These are phyloP conservation scores for Neurospora pannonica DNA, from an alignment of 495 filamentous ascomycete genomes.

Conservation along the genomic window DNA sequence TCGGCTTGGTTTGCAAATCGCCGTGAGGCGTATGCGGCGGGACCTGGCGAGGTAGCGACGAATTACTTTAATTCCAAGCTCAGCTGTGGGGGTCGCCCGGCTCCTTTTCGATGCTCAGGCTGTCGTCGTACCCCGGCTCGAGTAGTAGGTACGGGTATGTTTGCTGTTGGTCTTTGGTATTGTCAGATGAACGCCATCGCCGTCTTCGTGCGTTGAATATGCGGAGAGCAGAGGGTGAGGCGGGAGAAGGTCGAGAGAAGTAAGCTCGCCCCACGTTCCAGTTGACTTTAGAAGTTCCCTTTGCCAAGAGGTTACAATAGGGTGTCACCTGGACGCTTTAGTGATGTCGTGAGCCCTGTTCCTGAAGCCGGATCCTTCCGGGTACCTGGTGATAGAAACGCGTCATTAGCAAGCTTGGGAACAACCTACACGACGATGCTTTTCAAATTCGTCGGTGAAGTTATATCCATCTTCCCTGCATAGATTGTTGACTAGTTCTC, in stretches of 20 bases:
- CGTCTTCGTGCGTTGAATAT: neutral
- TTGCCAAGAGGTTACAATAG: neutral
- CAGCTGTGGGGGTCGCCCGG: neutral
- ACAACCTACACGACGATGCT: neutral
- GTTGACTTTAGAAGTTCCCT: neutral
- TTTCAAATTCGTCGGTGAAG: neutral
- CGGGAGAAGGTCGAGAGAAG: neutral
- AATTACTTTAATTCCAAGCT: neutral
- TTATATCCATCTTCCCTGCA: neutral
- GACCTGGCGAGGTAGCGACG: neutral
- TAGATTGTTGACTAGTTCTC: neutral
- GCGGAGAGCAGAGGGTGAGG: neutral
- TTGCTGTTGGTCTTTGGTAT: neutral
- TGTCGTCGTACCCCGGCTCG: neutral
- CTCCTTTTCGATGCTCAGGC: neutral
- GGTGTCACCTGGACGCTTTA: neutral
- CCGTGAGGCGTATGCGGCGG: neutral
- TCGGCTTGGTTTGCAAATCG: neutral
- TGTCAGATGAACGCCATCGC: neutral
- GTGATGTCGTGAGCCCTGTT: neutral
- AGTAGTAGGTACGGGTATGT: neutral
- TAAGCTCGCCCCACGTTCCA: neutral
- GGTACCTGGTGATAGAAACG: neutral
- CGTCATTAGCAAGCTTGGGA: neutral
- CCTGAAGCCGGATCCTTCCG: neutral